These are phyloP conservation scores for Aureobasidium sp. DNA, from an alignment of 2,329 filamentous ascomycete genomes.

Conservation along the genomic window DNA sequence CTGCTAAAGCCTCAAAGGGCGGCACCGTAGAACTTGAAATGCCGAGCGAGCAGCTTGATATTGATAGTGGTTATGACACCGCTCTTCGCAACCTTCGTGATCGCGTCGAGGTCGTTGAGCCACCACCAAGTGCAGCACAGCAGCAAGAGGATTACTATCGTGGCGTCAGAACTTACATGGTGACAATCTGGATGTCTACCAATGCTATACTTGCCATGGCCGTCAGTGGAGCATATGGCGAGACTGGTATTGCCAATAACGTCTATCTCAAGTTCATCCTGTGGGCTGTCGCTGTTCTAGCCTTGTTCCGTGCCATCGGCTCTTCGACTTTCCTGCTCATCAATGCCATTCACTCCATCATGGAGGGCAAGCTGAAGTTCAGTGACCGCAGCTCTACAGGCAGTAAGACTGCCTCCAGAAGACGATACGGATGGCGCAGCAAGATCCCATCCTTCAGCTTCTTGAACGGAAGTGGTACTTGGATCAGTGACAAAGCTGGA, in stretches of 20 bases:
- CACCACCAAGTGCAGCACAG: conserved; percentile 63
- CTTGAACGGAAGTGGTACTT: background rate
- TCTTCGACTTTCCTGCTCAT: conserved; percentile 75
- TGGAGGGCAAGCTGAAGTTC: conserved; percentile 73
- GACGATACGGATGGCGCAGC: conserved; percentile 11
- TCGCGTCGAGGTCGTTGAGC: conserved; percentile 68
- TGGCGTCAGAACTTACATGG: conserved; percentile 95
- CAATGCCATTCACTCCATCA: conserved; percentile 73
- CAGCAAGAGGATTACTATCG: conserved; percentile 98
- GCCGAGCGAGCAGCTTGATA: conserved; percentile 95
- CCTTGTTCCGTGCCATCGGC: conserved; percentile 81
- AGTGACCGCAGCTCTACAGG: conserved; percentile 19
- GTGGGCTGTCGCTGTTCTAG: conserved; percentile 80
- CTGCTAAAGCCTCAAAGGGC: conserved; percentile 66
- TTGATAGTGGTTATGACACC: conserved; percentile 95
- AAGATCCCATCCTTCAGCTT: conserved; percentile 4
- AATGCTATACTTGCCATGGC: conserved; percentile 93
- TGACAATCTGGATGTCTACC: conserved; percentile 84
- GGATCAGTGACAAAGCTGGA: conserved; percentile 21
- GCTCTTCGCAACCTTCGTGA: conserved; percentile 93
- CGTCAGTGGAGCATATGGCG: conserved; percentile 76
- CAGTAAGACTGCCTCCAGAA: conserved; percentile 12
- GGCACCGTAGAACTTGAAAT: conserved; percentile 90
- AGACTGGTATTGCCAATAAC: conserved; percentile 67
- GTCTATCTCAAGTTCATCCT: conserved; percentile 89